These are phyloP conservation scores for Cinchona pubescens DNA, from an alignment of 257 asterid species.

Conservation along the genomic window DNA sequence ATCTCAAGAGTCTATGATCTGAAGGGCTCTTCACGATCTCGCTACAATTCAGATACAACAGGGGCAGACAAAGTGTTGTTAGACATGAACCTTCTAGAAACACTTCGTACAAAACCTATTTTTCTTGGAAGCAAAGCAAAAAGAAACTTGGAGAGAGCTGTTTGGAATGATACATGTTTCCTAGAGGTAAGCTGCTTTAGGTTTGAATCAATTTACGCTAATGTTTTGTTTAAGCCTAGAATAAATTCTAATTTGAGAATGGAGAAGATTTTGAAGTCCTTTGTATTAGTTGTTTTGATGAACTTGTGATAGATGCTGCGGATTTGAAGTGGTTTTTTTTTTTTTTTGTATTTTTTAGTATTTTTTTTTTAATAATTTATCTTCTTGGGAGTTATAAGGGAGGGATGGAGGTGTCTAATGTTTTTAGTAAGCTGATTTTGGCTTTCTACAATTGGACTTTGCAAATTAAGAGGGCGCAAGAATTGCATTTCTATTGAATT, in stretches of 20 bases:
- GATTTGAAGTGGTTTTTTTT: too few relatives aligned
- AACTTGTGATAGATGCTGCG: background rate
- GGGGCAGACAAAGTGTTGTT: conserved; percentile 75
- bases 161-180: conserved; percentile 94
- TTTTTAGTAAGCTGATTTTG: background rate
- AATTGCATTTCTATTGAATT: background rate
- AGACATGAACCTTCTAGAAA: conserved; percentile 81
- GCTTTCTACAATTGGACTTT: background rate
- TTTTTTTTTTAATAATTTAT: background rate
- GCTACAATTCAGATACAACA: conserved; percentile 70
- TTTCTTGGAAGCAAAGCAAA: conserved; percentile 90
- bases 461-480: background rate
- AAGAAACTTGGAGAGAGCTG: conserved; percentile 80
- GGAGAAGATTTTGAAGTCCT: background rate
- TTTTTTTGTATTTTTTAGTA: too few relatives aligned
- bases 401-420: background rate
- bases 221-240: background rate
- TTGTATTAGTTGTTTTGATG: background rate
- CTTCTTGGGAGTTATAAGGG: background rate
- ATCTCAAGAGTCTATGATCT: conserved; percentile 80
- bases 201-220: background rate
- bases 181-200: conserved; percentile 58
- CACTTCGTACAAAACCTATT: conserved; percentile 77
- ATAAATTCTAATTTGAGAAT: background rate
- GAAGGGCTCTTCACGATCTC: conserved; percentile 80